Evolutionary conservation across 441 rosid genomes (phyloP).

Genomic region (Hypseocharis bilobata): DNA sequence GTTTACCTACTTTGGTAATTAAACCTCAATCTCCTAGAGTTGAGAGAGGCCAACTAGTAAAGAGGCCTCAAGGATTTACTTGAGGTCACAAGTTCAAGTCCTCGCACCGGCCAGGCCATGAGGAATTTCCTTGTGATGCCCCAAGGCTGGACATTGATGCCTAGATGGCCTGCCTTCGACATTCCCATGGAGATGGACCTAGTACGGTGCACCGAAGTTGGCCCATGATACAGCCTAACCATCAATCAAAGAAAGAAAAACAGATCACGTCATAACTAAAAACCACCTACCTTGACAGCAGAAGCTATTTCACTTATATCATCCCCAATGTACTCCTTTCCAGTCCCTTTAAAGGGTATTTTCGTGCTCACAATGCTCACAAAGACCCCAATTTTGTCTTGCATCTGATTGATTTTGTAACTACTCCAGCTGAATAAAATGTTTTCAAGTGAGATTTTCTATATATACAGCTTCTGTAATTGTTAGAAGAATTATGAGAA

Average conservation of each 20-base stretch:
- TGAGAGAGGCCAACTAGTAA: too few species aligned
- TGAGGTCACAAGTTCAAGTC: not conserved
- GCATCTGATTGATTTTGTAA: slow-evolving; percentile 87
- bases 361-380: slow-evolving; percentile 94
- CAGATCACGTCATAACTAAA: not conserved
- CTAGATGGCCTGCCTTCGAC: not conserved
- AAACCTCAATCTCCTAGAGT: too few species aligned
- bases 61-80: not conserved
- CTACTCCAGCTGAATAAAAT: slow-evolving; percentile 61
- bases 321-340: slow-evolving; percentile 96
- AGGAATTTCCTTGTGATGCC: not conserved
- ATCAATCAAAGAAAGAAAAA: not conserved
- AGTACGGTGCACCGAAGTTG: not conserved
- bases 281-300: slow-evolving; percentile 66
- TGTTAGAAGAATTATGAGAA: not conserved
- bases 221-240: not conserved
- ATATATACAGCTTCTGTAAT: not conserved
- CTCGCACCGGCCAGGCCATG: not conserved
- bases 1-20: too few species aligned
- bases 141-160: not conserved
- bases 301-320: slow-evolving; percentile 85
- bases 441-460: slow-evolving; percentile 7
- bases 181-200: not conserved
- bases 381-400: slow-evolving; percentile 86
- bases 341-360: slow-evolving; percentile 94